Conservation (phyloP, 2,329 filamentous ascomycete genomes). For the Acarospora socialis region DNA sequence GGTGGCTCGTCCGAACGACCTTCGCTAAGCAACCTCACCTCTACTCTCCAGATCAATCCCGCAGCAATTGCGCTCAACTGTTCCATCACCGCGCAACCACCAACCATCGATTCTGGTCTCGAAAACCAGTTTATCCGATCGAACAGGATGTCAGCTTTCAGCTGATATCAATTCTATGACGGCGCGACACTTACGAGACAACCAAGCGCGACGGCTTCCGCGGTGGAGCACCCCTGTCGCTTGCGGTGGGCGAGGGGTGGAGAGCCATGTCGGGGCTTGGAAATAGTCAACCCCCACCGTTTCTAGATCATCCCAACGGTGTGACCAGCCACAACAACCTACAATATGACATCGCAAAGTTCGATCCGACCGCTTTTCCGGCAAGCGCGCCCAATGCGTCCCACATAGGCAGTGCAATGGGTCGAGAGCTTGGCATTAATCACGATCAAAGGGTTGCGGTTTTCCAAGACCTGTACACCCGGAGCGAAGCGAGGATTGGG, state of each 20-base stretch:
- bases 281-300: background rate
- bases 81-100: constrained; percentile 5
- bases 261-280: background rate
- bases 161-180: constrained; percentile 3
- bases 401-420: constrained; percentile 33
- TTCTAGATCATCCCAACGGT: too few relatives aligned
- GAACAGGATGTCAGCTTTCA: constrained; percentile 3
- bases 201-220: constrained; percentile 2
- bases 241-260: constrained; percentile 1
- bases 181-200: constrained; percentile 3
- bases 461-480: constrained; percentile 65
- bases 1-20: background rate
- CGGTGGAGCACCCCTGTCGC: constrained; percentile 1
- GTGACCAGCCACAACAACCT: background rate
- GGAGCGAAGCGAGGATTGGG: constrained; percentile 62
- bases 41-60: constrained; percentile 1
- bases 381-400: constrained; percentile 20
- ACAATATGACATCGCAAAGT: constrained; percentile 3
- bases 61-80: constrained; percentile 3
- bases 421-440: constrained; percentile 46
- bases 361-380: background rate
- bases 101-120: constrained; percentile 7
- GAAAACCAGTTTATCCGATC: constrained; percentile 7
- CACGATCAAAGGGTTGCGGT: constrained; percentile 54
- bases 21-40: constrained; percentile 2